Evolutionary conservation across 2,329 filamentous ascomycete genomes (phyloP).

Genomic region (Coniochaeta sp.): DNA sequence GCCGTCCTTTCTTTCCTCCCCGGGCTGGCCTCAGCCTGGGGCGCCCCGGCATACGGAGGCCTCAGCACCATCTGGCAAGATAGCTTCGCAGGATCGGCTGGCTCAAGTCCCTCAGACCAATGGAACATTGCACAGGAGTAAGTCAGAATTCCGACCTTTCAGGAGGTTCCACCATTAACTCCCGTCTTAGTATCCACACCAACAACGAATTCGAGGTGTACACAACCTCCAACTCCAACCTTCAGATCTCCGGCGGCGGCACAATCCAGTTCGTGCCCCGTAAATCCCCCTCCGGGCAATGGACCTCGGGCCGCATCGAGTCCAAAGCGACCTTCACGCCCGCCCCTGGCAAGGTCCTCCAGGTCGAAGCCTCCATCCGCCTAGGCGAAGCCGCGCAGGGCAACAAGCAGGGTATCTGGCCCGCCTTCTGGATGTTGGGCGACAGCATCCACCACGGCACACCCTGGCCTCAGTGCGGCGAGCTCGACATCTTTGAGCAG

Average conservation of each 20-base stretch:
- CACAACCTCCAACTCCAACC: constrained; percentile 33
- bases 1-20: constrained; percentile 19
- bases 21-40: constrained; percentile 24
- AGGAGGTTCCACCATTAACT: not conserved
- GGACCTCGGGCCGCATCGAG: constrained; percentile 50
- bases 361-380: constrained; percentile 37
- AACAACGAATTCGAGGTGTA: constrained; percentile 48
- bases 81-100: constrained; percentile 28
- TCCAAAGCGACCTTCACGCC: constrained; percentile 39
- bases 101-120: constrained; percentile 20
- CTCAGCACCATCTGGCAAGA: constrained; percentile 34
- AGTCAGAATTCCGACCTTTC: not conserved
- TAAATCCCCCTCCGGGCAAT: constrained; percentile 28
- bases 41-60: constrained; percentile 29
- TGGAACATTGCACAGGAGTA: constrained; percentile 33
- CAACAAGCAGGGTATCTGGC: constrained; percentile 48
- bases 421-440: constrained; percentile 51
- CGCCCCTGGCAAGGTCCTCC: constrained; percentile 32
- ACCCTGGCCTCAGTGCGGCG: constrained; percentile 44
- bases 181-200: constrained; percentile 26
- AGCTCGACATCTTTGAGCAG: constrained; percentile 51
- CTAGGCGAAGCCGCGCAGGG: constrained; percentile 30
- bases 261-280: constrained; percentile 45
- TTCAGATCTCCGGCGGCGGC: constrained; percentile 40
- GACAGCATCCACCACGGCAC: constrained; percentile 38